These are phyloP conservation scores for Russula sp. DNA, from an alignment of 768 basidiomycete species.

Conservation along the genomic window DNA sequence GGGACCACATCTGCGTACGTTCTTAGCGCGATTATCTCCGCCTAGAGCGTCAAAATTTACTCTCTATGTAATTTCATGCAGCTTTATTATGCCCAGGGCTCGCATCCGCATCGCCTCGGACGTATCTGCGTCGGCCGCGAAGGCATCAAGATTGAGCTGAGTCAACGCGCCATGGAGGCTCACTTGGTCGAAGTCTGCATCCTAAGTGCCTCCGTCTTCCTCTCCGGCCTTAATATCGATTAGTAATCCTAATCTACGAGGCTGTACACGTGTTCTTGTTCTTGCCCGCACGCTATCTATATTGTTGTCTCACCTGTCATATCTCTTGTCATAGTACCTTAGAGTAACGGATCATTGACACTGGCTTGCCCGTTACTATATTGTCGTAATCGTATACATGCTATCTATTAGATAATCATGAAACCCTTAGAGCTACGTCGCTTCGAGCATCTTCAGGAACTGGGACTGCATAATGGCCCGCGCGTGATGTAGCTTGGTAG, in stretches of 20 bases:
- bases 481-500: conserved; percentile 20
- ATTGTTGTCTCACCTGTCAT: background rate
- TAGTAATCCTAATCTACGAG: background rate
- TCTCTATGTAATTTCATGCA: background rate
- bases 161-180: conserved; percentile 20
- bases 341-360: background rate
- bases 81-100: conserved; percentile 14
- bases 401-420: background rate
- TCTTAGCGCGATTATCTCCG: background rate
- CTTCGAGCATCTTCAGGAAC: conserved; percentile 21
- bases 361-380: background rate
- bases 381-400: background rate
- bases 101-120: conserved; percentile 10
- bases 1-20: conserved; percentile 21
- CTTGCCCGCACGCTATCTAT: background rate
- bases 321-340: background rate
- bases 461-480: conserved; percentile 17
- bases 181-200: conserved; percentile 22
- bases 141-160: conserved; percentile 21
- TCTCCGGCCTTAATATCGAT: conserved; percentile 22
- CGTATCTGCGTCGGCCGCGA: conserved; percentile 14
- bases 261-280: background rate
- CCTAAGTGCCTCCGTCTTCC: conserved; percentile 23
- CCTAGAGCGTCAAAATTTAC: background rate
- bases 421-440: conserved; percentile 1